phyloP scores from a whole-genome alignment of 225 moss, liverwort and hornwort species.

The Bryum argenteum region DNA sequence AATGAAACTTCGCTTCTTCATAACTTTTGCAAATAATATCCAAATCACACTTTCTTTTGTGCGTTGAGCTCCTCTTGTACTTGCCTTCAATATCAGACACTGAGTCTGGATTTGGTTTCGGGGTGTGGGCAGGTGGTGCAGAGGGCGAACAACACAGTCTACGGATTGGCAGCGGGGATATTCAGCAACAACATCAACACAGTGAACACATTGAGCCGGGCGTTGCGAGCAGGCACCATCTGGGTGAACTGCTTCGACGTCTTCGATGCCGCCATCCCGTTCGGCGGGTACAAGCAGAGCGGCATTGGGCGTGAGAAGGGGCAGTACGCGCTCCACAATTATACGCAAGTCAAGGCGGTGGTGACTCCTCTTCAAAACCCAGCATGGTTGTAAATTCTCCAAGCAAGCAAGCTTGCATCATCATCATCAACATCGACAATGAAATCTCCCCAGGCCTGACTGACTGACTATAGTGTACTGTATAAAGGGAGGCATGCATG shows the following conservation, averaged over 20 bases:
- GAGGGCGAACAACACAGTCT: conserved; percentile 69
- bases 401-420: not conserved
- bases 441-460: too few species aligned
- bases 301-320: conserved; percentile 93
- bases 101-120: not conserved
- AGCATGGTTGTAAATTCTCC: conserved; percentile 74
- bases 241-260: conserved; percentile 85
- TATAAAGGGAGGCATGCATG: too few species aligned
- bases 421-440: not conserved
- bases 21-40: too few species aligned
- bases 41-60: too few species aligned
- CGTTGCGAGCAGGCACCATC: conserved; percentile 65
- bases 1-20: too few species aligned
- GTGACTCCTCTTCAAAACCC: conserved; percentile 63
- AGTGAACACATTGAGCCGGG: conserved; percentile 71
- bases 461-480: too few species aligned
- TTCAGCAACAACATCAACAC: conserved; percentile 70
- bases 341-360: conserved; percentile 86
- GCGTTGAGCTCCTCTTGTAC: too few species aligned
- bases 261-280: conserved; percentile 70
- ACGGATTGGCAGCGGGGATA: conserved; percentile 82
- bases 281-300: conserved; percentile 96
- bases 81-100: too few species aligned
- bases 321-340: conserved; percentile 66
- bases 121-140: conserved; percentile 51